Conservation (phyloP, 164 flowering plant species). For the Litsea cubeba region DNA sequence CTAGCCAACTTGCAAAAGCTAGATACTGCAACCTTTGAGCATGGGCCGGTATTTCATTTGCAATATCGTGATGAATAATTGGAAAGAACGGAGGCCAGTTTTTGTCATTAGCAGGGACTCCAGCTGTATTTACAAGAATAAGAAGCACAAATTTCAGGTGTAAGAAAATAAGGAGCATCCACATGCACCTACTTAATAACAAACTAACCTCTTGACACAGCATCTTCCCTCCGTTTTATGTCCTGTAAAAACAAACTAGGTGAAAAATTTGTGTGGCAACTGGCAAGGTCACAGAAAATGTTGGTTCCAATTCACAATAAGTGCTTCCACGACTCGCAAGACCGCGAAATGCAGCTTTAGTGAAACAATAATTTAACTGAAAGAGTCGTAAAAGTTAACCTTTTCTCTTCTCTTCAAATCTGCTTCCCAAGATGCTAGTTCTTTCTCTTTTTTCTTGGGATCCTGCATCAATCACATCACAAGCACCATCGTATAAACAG, state of each 20-base stretch:
- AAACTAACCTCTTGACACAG: conserved; percentile 62
- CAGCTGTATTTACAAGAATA: conserved; percentile 48
- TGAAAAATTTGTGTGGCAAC: no score
- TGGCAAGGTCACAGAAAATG: no score
- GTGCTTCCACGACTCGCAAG: not conserved
- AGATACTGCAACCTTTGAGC: conserved; percentile 94
- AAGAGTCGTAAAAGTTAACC: conserved; percentile 27
- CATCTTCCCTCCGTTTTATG: conserved; percentile 86
- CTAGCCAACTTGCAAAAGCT: conserved; percentile 99
- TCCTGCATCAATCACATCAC: conserved; percentile 10
- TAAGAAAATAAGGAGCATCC: not conserved
- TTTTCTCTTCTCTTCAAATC: conserved; percentile 77
- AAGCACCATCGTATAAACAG: not conserved
- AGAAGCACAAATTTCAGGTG: not conserved
- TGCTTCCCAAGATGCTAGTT: conserved; percentile 29
- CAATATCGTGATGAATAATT: conserved; percentile 94
- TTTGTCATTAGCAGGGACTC: conserved; percentile 62
- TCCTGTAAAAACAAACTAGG: conserved; percentile 38
- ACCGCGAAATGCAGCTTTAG: not conserved
- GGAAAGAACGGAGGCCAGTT: conserved; percentile 99
- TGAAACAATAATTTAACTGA: not conserved
- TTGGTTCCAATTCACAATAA: not conserved
- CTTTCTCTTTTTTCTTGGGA: conserved; percentile 10
- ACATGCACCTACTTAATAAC: not conserved
- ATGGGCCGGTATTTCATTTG: conserved; percentile 90